Conservation (phyloP, 1,284 basidiomycete species). For the Ceratorhiza oryzae-sativae region DNA sequence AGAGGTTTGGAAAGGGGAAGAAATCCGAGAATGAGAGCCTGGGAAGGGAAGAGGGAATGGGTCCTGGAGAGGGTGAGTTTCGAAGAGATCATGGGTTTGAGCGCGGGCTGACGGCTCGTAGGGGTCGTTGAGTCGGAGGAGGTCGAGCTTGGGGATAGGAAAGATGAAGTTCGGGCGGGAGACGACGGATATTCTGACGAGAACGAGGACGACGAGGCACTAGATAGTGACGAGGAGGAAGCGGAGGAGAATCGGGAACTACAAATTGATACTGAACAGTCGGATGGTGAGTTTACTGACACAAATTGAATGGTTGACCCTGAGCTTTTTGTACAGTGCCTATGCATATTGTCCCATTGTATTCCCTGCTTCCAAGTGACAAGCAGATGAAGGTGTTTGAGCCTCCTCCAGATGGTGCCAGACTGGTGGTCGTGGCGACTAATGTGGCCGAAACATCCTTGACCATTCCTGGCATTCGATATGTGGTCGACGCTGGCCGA, state of each 20-base stretch:
- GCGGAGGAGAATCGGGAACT: conserved; percentile 57
- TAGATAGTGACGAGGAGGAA: conserved; percentile 58
- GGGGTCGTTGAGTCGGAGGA: conserved; percentile 81
- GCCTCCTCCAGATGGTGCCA: conserved; percentile 65
- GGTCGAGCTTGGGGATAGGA: conserved; percentile 68
- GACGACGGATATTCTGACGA: conserved; percentile 44
- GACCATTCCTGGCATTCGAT: conserved; percentile 78
- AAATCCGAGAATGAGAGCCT: conserved; percentile 61
- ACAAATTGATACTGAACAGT: conserved; percentile 64
- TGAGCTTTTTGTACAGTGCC: conserved; percentile 55
- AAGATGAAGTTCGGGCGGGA: conserved; percentile 43
- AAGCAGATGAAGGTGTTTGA: conserved; percentile 79
- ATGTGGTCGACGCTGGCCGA: conserved; percentile 79
- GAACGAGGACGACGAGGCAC: conserved; percentile 54
- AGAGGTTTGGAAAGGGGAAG: conserved; percentile 70
- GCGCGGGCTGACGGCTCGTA: conserved; percentile 40
- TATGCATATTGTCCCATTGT: conserved; percentile 76
- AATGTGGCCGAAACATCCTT: conserved; percentile 83
- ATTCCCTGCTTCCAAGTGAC: conserved; percentile 74
- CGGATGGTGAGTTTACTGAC: conserved; percentile 59
- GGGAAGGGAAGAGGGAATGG: conserved; percentile 34
- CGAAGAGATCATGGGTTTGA: background rate
- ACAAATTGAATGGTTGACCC: background rate
- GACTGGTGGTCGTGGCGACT: conserved; percentile 76
- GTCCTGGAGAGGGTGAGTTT: conserved; percentile 20